Percentiles rank a stretch among this genome's conserved stretches.
Conservation (phyloP, 2,329 filamentous ascomycete species). For the Trichoderma guizhouense region DNA sequence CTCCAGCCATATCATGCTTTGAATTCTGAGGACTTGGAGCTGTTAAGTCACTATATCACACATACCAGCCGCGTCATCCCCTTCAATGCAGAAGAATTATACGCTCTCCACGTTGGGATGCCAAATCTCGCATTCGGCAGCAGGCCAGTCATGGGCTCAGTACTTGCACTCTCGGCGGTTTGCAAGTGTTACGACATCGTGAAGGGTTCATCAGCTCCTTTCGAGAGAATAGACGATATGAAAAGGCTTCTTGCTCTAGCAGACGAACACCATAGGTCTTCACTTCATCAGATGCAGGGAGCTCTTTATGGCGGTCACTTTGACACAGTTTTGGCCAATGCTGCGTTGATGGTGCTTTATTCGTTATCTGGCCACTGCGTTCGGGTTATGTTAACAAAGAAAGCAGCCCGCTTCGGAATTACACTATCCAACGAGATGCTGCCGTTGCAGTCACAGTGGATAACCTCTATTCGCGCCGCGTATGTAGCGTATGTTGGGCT, state of each 20-base stretch:
- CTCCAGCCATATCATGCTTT: not conserved
- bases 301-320: not conserved
- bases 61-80: conserved; percentile 8
- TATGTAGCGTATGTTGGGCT: conserved; percentile 4
- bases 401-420: not conserved
- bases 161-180: not conserved
- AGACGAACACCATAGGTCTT: not conserved
- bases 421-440: not conserved
- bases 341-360: conserved; percentile 10
- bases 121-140: conserved; percentile 9
- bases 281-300: conserved; percentile 1
- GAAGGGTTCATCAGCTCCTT: not conserved
- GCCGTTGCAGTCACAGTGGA: conserved; percentile 11
- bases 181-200: conserved; percentile 9
- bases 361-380: not conserved
- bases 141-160: conserved; percentile 4
- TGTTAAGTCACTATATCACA: conserved; percentile 5
- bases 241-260: not conserved
- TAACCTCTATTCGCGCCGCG: conserved; percentile 8
- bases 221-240: conserved; percentile 5
- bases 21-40: not conserved
- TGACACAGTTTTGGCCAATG: conserved; percentile 3
- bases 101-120: not conserved
- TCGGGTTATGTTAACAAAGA: conserved; percentile 2
- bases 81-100: not conserved